phyloP scores from a whole-genome alignment of 495 filamentous ascomycete species.

The Aspergillus indologenus region DNA sequence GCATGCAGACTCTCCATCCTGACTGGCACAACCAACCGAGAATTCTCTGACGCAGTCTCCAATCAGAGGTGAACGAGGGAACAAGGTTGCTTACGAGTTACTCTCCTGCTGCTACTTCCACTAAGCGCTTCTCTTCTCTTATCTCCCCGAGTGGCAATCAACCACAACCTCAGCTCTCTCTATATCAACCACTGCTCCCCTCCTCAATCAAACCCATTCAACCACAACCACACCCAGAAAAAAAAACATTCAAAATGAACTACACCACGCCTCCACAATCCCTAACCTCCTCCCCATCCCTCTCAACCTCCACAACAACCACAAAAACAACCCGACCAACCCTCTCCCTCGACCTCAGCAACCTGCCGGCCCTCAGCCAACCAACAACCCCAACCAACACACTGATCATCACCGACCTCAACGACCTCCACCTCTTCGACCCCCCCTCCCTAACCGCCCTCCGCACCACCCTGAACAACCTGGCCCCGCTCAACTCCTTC shows the following conservation, averaged over 20 bases:
- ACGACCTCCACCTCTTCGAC: constrained; percentile 74
- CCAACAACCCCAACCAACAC: constrained; percentile 89
- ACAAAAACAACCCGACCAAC: constrained; percentile 41
- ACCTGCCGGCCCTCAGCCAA: constrained; percentile 70
- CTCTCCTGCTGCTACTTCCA: too few relatives aligned
- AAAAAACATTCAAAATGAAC: constrained; percentile 17
- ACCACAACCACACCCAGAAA: constrained; percentile 4
- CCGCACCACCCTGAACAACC: constrained; percentile 61
- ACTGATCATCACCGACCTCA: constrained; percentile 84
- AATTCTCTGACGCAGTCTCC: neutral
- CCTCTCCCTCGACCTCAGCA: constrained; percentile 80
- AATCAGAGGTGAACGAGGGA: neutral
- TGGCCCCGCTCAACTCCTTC: constrained; percentile 78
- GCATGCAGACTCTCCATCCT: neutral
- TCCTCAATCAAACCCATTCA: constrained; percentile 18
- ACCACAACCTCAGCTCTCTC: neutral
- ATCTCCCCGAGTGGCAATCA: neutral
- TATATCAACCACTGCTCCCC: constrained; percentile 1
- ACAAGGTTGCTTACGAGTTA: neutral
- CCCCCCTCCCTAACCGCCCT: constrained; percentile 72
- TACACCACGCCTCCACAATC: constrained; percentile 25
- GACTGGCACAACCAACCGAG: neutral
- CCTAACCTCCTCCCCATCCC: constrained; percentile 26
- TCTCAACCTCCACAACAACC: constrained; percentile 44
- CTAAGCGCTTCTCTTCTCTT: neutral